These are phyloP conservation scores for Fagopyrum esculentum DNA, from an alignment of 148 eudicot species.

Conservation along the genomic window DNA sequence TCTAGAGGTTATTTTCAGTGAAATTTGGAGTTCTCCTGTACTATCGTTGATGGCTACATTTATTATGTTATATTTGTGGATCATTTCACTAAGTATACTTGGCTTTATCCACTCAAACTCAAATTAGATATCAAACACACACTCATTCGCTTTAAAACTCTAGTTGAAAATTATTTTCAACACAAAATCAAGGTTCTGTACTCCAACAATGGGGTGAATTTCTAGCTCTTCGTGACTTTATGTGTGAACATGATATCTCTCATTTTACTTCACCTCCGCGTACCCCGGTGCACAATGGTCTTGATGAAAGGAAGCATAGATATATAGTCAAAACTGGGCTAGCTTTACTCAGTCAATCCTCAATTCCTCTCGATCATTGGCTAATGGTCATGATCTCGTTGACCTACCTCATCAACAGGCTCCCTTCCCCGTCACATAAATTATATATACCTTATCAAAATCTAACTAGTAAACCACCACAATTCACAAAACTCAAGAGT, in stretches of 20 bases:
- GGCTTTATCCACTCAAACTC: neutral
- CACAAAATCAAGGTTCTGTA: neutral
- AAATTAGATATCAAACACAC: neutral
- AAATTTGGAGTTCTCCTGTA: neutral
- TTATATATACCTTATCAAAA: neutral
- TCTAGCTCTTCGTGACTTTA: too few relatives aligned
- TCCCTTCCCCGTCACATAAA: neutral
- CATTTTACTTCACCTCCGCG: neutral
- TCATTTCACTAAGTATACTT: neutral
- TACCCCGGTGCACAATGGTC: neutral
- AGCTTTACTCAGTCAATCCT: neutral
- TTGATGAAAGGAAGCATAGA: neutral
- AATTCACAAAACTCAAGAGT: neutral
- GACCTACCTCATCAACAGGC: neutral
- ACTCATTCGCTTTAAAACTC: neutral
- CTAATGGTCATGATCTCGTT: neutral
- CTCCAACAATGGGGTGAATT: neutral
- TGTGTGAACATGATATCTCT: too few relatives aligned
- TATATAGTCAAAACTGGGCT: neutral
- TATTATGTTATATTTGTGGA: neutral
- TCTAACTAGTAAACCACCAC: too few relatives aligned
- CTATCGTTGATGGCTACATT: neutral
- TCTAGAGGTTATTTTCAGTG: neutral
- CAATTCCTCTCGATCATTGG: neutral
- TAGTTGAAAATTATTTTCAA: neutral